Conservation (phyloP, 2,329 filamentous ascomycete species). For the Thielaviopsis ethacetica region DNA sequence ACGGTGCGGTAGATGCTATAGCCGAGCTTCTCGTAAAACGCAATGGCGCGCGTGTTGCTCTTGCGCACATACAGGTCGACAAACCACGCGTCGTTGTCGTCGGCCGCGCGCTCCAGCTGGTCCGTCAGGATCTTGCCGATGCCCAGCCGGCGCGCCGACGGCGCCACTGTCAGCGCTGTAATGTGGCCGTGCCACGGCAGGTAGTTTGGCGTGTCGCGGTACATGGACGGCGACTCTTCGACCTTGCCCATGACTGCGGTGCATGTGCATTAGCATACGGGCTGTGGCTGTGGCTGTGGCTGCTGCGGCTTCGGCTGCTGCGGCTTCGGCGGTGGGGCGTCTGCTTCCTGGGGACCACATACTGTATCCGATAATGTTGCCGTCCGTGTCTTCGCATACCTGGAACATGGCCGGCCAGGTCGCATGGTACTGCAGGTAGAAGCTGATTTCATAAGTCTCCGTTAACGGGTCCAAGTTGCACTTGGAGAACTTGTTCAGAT, state of each 20-base stretch:
- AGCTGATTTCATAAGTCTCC: constrained; percentile 92
- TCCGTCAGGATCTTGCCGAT: constrained; percentile 72
- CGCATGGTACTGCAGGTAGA: constrained; percentile 91
- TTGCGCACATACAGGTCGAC: constrained; percentile 86
- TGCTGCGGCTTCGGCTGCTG: too few relatives aligned
- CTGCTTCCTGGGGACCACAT: constrained; percentile 19
- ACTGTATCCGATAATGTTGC: constrained; percentile 94
- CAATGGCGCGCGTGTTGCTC: constrained; percentile 74
- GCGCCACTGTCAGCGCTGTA: constrained; percentile 84
- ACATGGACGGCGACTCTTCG: constrained; percentile 65
- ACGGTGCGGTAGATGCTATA: constrained; percentile 84
- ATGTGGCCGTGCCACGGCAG: constrained; percentile 99
- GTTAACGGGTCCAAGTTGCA: constrained; percentile 93
- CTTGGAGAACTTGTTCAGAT: constrained; percentile 78
- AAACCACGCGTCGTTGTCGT: constrained; percentile 79
- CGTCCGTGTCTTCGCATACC: constrained; percentile 69
- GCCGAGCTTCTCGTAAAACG: constrained; percentile 79
- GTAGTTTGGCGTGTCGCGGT: constrained; percentile 68
- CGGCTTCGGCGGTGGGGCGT: constrained; percentile 1
- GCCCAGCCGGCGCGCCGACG: constrained; percentile 68
- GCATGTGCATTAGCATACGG: neutral
- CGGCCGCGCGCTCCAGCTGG: constrained; percentile 65
- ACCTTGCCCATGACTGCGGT: constrained; percentile 91
- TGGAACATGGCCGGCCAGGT: constrained; percentile 93
- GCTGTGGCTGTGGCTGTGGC: too few relatives aligned